Base-by-base conservation (phyloP, 2,329 filamentous ascomycete genomes). In the Davidsoniella virescens region DNA sequence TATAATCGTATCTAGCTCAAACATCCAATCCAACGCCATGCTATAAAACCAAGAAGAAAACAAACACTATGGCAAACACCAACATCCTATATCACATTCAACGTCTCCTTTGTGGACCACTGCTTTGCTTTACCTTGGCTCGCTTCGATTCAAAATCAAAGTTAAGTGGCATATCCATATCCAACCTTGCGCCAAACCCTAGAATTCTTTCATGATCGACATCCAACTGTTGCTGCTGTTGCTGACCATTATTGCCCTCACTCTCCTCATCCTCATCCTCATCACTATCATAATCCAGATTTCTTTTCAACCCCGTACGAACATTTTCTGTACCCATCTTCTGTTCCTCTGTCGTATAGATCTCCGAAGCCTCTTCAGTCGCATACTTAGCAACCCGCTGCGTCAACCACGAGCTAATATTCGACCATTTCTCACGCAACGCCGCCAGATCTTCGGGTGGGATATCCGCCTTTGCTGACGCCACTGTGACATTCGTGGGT, bases 321-420 rank as follows among this genome's bases (percentile, higher is more conserved):
- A 88, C 81, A 57, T 77, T 81, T 58, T 83, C 75, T 9, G 82
- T 63, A 5, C 84, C 85, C 52, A 62, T 56, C 52, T 74, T 76
- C 47, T 75, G 71, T 67, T 92, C 86, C 57, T 81, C 80, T 3
- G 76, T 68, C 2, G 84, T 90, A 61, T 79, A 92, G 51, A 80
- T 71, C 51, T 83, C 80, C n/a, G 59, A 60, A 0, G 68, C 68
- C 55, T 68, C 67, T 18, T 68, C 67, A 33, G 62, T 58, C 37
- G 67, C 67, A 50, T 70, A 69, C 20, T 60, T 59, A 9, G 60
- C 60, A 26, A 72, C 63, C 7, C 70, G 64, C 2, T 60, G 60
- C 7, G 63, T 62, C 39, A 64, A 65, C 65, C 66, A 69, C 48
- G 59, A 57, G 14, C 66, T 59, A 56, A 69, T 63, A 52, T 68